phyloP scores from a whole-genome alignment of 192 early-diverging fungal genomes.

The Podila epigama region DNA sequence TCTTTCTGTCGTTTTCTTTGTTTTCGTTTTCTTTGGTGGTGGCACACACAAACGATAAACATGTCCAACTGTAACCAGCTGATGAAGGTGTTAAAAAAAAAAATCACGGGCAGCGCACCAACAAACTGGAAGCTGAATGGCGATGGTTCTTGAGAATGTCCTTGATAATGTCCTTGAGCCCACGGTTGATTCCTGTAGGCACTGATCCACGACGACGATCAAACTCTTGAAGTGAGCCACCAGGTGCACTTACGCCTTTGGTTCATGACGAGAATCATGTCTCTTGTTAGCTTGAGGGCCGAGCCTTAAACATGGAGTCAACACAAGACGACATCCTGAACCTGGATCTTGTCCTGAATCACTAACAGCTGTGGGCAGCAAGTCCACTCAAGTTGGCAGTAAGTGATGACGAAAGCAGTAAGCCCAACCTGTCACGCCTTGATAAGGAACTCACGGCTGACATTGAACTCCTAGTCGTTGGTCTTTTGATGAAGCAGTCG shows the following conservation, averaged over 20 bases:
- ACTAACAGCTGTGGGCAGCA: slow-evolving; percentile 88
- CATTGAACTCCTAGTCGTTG: slow-evolving; percentile 94
- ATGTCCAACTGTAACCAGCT: no score
- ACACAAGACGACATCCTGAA: slow-evolving; percentile 70
- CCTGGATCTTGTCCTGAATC: slow-evolving; percentile 78
- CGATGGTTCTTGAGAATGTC: no score
- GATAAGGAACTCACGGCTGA: slow-evolving; percentile 80
- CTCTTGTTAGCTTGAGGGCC: slow-evolving; percentile 53
- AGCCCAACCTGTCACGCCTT: slow-evolving; percentile 72
- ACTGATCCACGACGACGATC: slow-evolving; percentile 80
- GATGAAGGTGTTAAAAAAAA: no score
- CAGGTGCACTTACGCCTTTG: slow-evolving; percentile 30
- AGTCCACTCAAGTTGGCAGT: slow-evolving; percentile 91
- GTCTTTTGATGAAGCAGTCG: slow-evolving; percentile 85
- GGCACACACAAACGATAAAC: no score
- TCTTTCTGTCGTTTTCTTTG: no score
- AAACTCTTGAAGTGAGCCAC: slow-evolving; percentile 54
- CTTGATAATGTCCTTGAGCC: no score
- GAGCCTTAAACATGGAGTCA: slow-evolving; percentile 91
- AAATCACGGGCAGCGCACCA: no score
- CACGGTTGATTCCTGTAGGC: slow-evolving; percentile 75
- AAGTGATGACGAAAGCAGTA: slow-evolving; percentile 77
- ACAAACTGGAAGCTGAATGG: no score
- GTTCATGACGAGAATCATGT: slow-evolving; percentile 43
- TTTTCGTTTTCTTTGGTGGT: no score